Conservation (phyloP, 1,139 yeast genomes). For the Taphrina wiesneri region DNA sequence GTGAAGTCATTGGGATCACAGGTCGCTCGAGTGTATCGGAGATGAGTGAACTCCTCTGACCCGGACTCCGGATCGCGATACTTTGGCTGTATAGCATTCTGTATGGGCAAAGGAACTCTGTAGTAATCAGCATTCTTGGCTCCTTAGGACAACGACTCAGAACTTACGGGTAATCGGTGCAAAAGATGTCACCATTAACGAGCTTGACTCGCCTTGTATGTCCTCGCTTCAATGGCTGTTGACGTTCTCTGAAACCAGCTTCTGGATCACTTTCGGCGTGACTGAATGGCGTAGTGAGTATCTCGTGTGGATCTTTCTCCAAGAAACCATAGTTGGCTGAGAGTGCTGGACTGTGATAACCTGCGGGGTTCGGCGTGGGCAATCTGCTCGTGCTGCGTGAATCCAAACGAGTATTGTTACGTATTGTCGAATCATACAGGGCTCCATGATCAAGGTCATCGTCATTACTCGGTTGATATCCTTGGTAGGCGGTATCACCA, state of each 20-base stretch:
- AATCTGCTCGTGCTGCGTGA: neutral
- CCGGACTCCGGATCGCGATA: conserved; percentile 66
- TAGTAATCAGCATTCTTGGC: conserved; percentile 6
- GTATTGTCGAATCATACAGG: neutral
- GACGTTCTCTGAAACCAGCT: conserved; percentile 24
- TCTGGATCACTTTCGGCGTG: conserved; percentile 29
- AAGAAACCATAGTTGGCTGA: neutral
- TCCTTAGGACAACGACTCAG: neutral
- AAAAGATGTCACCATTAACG: conserved; percentile 69
- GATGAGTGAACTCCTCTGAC: conserved; percentile 63
- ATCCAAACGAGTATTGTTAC: neutral
- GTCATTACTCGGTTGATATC: conserved; percentile 8
- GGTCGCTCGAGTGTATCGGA: conserved; percentile 82
- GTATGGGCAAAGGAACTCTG: conserved; percentile 61
- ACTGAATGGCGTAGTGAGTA: conserved; percentile 10
- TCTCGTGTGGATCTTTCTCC: conserved; percentile 1
- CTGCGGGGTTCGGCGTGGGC: neutral
- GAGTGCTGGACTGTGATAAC: neutral
- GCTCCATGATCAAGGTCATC: neutral
- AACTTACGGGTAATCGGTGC: conserved; percentile 64
- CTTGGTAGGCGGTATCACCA: conserved; percentile 21
- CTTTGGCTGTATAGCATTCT: conserved; percentile 58
- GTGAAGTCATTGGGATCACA: conserved; percentile 79
- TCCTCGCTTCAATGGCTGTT: conserved; percentile 52
- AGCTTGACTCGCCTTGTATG: conserved; percentile 67